Base-by-base conservation (phyloP, 352 stramenopile genomes). In the Globisporangium iwayamae region DNA sequence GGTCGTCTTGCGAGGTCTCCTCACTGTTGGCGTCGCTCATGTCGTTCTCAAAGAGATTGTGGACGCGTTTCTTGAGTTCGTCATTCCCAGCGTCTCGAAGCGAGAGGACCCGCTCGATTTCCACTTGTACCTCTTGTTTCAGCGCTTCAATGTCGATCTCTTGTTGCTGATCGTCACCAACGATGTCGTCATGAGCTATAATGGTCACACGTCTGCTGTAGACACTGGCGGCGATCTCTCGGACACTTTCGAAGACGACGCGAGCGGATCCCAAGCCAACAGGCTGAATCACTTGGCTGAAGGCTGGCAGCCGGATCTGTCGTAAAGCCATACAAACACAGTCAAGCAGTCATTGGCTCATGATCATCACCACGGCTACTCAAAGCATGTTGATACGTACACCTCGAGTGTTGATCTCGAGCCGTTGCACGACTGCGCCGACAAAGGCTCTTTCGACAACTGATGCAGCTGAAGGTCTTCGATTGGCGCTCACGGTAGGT, bases 41-140 rank as follows among this genome's bases (percentile, higher is more conserved):
- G 18, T 20, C 16, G 18, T 20, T 48, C 43, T 22, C 55, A 0
- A 69, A 71, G 60, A 81, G 34, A 16, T 67, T 14, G 20, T 69
- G 68, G 0, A 60, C 56, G 47, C 65, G 66, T 18, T 66, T 51
- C 36, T 64, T 58, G 7, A 75, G 25, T 7, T 78, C 65, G 41
- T 65, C 60, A 13, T 72, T 63, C 14, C 68, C 64, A 25, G 72
- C 56, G 14, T 60, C 57, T 60, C 68, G 68, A 45, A 78, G 67
- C 4, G 66, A 56, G 2, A 81, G 52, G 2, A 77, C 36, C 39
- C 69, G 46, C 18, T 68, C 58, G 25, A 78, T 56, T 53, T 78
- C 69, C 9, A 25, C 25, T 43, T 63, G 45, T 1, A 63, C 55
- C 14, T 63, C 18, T n/a, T 63, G 47, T 4, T 25, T 60, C 1